Evolutionary conservation across 768 basidiomycete species (phyloP).

Genomic region (Boletus speciosus): DNA sequence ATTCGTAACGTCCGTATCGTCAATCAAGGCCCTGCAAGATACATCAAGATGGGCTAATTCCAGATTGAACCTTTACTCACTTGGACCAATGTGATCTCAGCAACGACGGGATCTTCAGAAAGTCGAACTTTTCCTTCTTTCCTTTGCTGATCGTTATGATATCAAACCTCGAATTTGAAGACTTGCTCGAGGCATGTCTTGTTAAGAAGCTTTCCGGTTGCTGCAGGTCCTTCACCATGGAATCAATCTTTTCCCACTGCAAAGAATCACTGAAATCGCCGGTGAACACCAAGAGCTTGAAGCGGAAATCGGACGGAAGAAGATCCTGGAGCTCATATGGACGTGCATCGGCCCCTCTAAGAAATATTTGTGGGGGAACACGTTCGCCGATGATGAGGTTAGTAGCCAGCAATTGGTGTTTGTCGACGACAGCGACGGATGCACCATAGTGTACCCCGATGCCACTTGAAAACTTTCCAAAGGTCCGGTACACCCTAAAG

Average conservation of each 20-base stretch:
- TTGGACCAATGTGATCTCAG: slow-evolving; percentile 42
- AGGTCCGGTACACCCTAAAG: slow-evolving; percentile 41
- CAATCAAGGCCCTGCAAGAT: slow-evolving; percentile 52
- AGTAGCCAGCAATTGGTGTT: slow-evolving; percentile 36
- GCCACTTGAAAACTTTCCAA: slow-evolving; percentile 45
- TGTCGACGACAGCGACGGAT: slow-evolving; percentile 35
- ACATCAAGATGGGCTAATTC: not conserved
- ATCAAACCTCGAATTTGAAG: slow-evolving; percentile 30
- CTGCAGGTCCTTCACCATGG: slow-evolving; percentile 29
- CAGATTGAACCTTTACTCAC: slow-evolving; percentile 22
- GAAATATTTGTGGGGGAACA: slow-evolving; percentile 44
- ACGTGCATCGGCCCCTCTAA: slow-evolving; percentile 45
- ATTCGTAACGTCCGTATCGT: slow-evolving; percentile 48
- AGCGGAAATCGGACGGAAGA: slow-evolving; percentile 45
- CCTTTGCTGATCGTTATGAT: slow-evolving; percentile 27
- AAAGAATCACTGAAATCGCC: slow-evolving; percentile 31
- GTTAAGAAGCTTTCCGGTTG: slow-evolving; percentile 25
- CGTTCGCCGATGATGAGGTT: slow-evolving; percentile 49
- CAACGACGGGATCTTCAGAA: slow-evolving; percentile 29
- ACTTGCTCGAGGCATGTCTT: slow-evolving; percentile 18
- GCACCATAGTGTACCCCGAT: slow-evolving; percentile 49
- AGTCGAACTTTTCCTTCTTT: slow-evolving; percentile 34
- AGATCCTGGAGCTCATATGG: slow-evolving; percentile 50
- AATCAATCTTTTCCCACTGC: slow-evolving; percentile 24
- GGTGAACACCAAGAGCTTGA: slow-evolving; percentile 46